Percentiles rank a stretch among this genome's conserved stretches.
Conservation (phyloP, 257 asterid species). For the Solanum paucissectum region DNA sequence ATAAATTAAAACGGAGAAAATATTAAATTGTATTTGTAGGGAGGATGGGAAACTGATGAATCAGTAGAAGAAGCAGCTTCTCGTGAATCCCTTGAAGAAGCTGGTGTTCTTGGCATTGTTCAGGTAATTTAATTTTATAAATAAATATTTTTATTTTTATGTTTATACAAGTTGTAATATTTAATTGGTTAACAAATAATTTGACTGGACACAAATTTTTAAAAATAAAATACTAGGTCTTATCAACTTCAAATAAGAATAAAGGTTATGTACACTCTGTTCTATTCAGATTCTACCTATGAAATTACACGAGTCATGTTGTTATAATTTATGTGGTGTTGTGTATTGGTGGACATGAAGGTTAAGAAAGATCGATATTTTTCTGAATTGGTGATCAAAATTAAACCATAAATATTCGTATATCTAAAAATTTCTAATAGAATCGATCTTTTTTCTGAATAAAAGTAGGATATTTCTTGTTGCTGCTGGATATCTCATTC, state of each 20-base stretch:
- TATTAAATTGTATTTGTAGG: constrained; percentile 15
- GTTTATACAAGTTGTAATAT: background rate
- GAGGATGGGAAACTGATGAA: constrained; percentile 83
- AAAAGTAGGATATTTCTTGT: no score
- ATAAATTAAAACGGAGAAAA: background rate
- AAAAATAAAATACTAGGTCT: background rate
- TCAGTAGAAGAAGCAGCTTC: constrained; percentile 64
- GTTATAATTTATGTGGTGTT: no score
- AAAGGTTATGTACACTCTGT: no score
- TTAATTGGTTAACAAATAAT: background rate
- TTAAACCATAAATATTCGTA: background rate
- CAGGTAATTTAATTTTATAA: constrained; percentile 25
- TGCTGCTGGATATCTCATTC: no score
- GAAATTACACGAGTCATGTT: fast-evolving
- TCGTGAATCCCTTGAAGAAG: constrained; percentile 76
- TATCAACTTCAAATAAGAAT: no score
- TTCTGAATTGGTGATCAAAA: no score
- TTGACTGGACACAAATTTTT: background rate
- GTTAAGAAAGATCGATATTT: no score
- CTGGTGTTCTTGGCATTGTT: constrained; percentile 67
- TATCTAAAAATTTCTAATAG: no score
- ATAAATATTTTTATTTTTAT: background rate
- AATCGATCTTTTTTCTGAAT: no score
- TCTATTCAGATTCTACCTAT: no score
- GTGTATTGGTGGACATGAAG: no score